phyloP scores from a whole-genome alignment of 345 rosid genomes.

The Raphanus sativus region DNA sequence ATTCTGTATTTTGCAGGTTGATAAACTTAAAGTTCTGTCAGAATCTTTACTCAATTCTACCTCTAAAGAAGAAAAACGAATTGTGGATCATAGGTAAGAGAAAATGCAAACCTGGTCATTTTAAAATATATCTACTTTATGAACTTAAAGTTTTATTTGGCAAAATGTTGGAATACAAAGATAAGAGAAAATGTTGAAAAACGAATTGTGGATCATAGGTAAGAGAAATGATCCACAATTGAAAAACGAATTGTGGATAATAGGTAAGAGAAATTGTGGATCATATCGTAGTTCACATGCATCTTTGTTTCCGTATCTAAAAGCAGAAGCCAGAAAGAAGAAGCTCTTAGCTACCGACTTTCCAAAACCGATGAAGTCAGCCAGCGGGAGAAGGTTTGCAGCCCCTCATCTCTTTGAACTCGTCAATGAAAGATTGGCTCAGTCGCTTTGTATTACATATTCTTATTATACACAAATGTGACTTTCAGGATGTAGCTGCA shows the following conservation, averaged over 20 bases:
- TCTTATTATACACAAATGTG: slow-evolving; percentile 14
- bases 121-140: neutral
- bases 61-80: slow-evolving; percentile 74
- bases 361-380: slow-evolving; percentile 72
- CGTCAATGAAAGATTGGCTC: neutral
- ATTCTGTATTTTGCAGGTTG: slow-evolving; percentile 54
- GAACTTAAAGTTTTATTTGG: neutral
- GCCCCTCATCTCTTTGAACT: slow-evolving; percentile 5
- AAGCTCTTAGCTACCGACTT: slow-evolving; percentile 72
- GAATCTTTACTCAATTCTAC: slow-evolving; percentile 79
- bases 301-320: neutral
- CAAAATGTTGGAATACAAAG: no score
- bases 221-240: no score
- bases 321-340: slow-evolving; percentile 79
- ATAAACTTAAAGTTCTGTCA: slow-evolving; percentile 76
- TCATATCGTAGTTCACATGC: neutral
- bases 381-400: slow-evolving; percentile 76
- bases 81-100: slow-evolving; percentile 74
- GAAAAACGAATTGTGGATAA: no score
- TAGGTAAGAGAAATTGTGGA: no score
- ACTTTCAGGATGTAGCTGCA: slow-evolving; percentile 60
- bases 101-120: neutral
- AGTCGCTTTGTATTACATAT: neutral
- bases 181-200: no score
- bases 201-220: no score